Base-by-base conservation (phyloP, 2,329 filamentous ascomycete species). In the Fusarium haematococcum region DNA sequence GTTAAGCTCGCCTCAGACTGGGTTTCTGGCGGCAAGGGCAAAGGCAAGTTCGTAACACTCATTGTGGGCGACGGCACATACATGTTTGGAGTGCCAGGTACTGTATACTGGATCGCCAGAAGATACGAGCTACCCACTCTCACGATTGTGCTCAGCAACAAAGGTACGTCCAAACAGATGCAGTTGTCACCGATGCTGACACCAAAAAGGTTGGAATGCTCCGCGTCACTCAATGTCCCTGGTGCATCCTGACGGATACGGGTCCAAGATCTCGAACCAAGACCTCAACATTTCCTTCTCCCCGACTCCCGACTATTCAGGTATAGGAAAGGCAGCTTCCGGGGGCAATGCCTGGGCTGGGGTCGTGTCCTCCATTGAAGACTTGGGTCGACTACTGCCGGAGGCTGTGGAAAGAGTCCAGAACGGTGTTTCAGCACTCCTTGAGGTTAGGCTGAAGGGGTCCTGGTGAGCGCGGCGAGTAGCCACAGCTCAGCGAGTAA, bases 1-100 rank as follows among this genome's bases (percentile, higher is more conserved):
- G 91, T 95, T 78, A 95, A 95, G 79, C 87, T 95, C 6, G 93
- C 92, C 0, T 89, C 75, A 4, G 80, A 81, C 32, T 54, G 43
- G 25, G 3, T 48, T 6, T 64, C 63, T 59, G 68, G 16, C 69
- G 78, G 75, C 79, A 82, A 67, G 82, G 85, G 85, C 37, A 84
- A 83, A 25, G 67, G 63, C 13, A 82, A 81, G 60, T 85, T 86
- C 68, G 85, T 88, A 2, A 83, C 83, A 30, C 85, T 87, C 59
- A 82, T 88, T 41, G 86, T 88, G 0, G 87, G 86, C 7, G 86
- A 88, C 60, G 87, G 87, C 6, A 86, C 84, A 6, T 88, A 84
- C 70, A 78, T 88, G 65, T 88, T 87, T 73, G 83, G 83, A 5
- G 84, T 87, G 3, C 87, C 87, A 0, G 83, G 83, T 3, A 87